Evolutionary conservation across 352 stramenopile genomes (phyloP).

Genomic region (Elongisporangium anandrum): DNA sequence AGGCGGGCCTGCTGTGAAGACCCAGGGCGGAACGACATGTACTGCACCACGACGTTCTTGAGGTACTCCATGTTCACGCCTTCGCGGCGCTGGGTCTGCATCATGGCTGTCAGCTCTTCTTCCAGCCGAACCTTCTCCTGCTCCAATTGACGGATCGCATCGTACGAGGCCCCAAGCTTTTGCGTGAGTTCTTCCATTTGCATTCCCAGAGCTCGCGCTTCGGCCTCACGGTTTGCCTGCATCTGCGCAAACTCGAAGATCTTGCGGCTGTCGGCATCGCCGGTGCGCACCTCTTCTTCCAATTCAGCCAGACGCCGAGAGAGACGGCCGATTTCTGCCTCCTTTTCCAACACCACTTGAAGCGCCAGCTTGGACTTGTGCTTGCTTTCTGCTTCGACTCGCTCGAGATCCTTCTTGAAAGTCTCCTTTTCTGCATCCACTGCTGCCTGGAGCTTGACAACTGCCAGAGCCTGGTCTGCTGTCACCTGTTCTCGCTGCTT

Average conservation of each 20-base stretch:
- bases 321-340: conserved; percentile 61
- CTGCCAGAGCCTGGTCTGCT: conserved; percentile 5
- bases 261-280: conserved; percentile 80
- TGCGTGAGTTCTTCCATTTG: conserved; percentile 49
- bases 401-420: conserved; percentile 53
- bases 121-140: conserved; percentile 57
- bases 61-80: conserved; percentile 90
- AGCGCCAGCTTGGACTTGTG: conserved; percentile 85
- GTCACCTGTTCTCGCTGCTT: conserved; percentile 10
- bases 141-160: conserved; percentile 49
- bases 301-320: conserved; percentile 53
- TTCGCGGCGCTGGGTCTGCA: conserved; percentile 78
- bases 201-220: conserved; percentile 44
- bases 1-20: conserved; percentile 76
- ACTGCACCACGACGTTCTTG: conserved; percentile 90
- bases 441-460: conserved; percentile 12
- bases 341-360: conserved; percentile 76
- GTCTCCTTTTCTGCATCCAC: conserved; percentile 38
- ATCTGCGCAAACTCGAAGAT: conserved; percentile 86
- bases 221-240: conserved; percentile 76
- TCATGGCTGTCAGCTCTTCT: conserved; percentile 64
- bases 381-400: conserved; percentile 72
- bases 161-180: conserved; percentile 36
- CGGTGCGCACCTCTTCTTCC: conserved; percentile 82
- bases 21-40: conserved; percentile 83